Percentiles rank a stretch among this genome's conserved stretches.
Conservation (phyloP, 1,284 basidiomycete species). For the Peniophora sp. region DNA sequence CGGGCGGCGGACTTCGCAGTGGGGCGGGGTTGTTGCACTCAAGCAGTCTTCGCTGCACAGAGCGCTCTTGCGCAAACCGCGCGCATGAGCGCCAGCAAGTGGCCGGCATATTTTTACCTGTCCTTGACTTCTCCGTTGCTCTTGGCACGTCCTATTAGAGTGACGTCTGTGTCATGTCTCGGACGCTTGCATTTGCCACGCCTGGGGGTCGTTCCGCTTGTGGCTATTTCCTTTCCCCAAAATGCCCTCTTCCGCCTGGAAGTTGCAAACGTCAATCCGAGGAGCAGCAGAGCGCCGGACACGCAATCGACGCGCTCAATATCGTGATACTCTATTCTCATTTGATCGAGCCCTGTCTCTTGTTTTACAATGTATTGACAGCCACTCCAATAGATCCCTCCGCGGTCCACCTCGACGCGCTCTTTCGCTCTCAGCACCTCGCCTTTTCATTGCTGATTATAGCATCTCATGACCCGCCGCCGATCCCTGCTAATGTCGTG, state of each 20-base stretch:
- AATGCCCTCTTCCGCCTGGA: not conserved
- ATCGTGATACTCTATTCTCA: too few relatives aligned
- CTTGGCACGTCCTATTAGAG: not conserved
- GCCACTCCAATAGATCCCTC: slow-evolving; percentile 4
- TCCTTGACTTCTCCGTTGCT: not conserved
- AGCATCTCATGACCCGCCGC: slow-evolving; percentile 37
- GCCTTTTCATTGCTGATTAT: slow-evolving; percentile 38
- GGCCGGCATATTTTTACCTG: not conserved
- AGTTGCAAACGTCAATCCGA: not conserved
- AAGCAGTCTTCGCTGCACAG: too few relatives aligned
- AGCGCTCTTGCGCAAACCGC: too few relatives aligned
- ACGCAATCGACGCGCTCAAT: too few relatives aligned
- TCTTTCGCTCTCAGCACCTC: slow-evolving; percentile 38
- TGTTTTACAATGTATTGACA: too few relatives aligned
- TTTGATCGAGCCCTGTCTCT: too few relatives aligned
- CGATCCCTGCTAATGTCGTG: slow-evolving; percentile 22
- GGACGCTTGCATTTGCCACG: not conserved
- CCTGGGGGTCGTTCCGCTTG: not conserved
- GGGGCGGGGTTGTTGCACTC: too few relatives aligned
- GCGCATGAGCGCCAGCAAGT: too few relatives aligned
- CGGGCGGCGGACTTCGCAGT: too few relatives aligned
- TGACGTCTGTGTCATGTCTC: too few relatives aligned
- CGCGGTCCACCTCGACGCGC: slow-evolving; percentile 31
- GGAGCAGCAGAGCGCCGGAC: too few relatives aligned
- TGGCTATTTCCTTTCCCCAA: not conserved